phyloP scores from a whole-genome alignment of 768 basidiomycete species.

The Floccularia luteovirens region DNA sequence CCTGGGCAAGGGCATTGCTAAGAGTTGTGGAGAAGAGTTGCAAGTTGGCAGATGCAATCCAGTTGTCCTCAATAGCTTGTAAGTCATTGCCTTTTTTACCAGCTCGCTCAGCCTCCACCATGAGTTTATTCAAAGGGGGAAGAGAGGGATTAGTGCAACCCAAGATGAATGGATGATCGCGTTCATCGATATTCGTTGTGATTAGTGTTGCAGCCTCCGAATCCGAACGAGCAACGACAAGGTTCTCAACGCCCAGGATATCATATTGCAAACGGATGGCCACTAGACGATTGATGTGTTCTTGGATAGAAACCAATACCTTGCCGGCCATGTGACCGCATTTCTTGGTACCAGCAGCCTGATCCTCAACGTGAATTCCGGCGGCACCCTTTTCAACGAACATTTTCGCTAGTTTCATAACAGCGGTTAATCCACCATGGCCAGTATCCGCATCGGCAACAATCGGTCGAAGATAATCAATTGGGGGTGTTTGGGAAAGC shows the following conservation, averaged over 20 bases:
- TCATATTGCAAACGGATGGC: conserved; percentile 97
- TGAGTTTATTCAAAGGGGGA: conserved; percentile 65
- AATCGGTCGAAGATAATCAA: conserved; percentile 93
- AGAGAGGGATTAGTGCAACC: conserved; percentile 77
- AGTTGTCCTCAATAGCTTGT: conserved; percentile 84
- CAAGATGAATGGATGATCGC: conserved; percentile 97
- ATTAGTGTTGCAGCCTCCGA: conserved; percentile 97
- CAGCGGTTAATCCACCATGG: conserved; percentile 95
- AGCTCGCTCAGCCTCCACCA: conserved; percentile 76
- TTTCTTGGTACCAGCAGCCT: conserved; percentile 97
- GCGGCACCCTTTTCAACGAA: conserved; percentile 98
- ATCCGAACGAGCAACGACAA: conserved; percentile 90
- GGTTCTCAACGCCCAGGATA: conserved; percentile 96
- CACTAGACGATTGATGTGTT: conserved; percentile 97
- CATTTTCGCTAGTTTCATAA: conserved; percentile 98
- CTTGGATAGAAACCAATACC: conserved; percentile 93
- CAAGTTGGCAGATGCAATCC: conserved; percentile 73
- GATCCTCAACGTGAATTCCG: conserved; percentile 97
- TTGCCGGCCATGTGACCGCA: conserved; percentile 93
- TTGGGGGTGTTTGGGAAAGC: conserved; percentile 56
- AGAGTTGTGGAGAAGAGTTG: conserved; percentile 72
- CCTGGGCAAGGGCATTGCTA: conserved; percentile 54
- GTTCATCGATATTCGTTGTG: conserved; percentile 91
- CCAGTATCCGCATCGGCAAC: conserved; percentile 98
- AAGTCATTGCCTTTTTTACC: conserved; percentile 77